Percentiles rank a stretch among this genome's conserved stretches.
Evolutionary conservation across 2,329 filamentous ascomycete genomes (phyloP).

Genomic region (Fonsecaea multimorphosa): DNA sequence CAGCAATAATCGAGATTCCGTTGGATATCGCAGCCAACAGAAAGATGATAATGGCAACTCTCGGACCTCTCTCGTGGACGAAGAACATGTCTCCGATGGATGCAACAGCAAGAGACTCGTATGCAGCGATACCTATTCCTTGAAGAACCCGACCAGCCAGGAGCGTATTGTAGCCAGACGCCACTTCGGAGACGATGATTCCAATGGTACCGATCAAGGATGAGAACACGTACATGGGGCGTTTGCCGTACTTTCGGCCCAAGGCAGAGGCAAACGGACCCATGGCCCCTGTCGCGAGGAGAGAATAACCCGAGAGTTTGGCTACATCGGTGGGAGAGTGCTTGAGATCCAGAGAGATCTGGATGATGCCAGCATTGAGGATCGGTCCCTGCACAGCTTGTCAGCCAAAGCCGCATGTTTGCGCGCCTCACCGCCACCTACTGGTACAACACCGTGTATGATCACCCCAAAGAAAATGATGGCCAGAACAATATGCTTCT

Average conservation of each 20-base stretch:
- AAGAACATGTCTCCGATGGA: conserved; percentile 52
- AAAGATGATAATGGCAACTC: conserved; percentile 49
- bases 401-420: conserved; percentile 21
- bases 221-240: conserved; percentile 50
- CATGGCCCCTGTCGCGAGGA: conserved; percentile 26
- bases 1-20: conserved; percentile 48
- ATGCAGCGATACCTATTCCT: conserved; percentile 51
- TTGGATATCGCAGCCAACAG: conserved; percentile 48
- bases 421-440: not conserved
- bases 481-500: conserved; percentile 46
- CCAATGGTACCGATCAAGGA: conserved; percentile 46
- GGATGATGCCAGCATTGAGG: conserved; percentile 48
- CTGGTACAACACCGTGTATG: conserved; percentile 36
- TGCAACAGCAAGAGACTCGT: conserved; percentile 50
- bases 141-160: conserved; percentile 52
- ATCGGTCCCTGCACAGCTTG: conserved; percentile 46
- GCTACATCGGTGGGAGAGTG: conserved; percentile 23
- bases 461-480: conserved; percentile 48
- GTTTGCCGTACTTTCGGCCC: conserved; percentile 51
- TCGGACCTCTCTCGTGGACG: conserved; percentile 42
- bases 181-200: conserved; percentile 47
- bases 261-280: conserved; percentile 43
- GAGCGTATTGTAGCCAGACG: conserved; percentile 46
- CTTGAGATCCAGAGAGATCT: conserved; percentile 43
- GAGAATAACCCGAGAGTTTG: conserved; percentile 27